A percentile compares a stretch with the other conserved stretches of the same genome.
These are phyloP conservation scores for Ilyonectria sp. DNA, from an alignment of 2,329 filamentous ascomycete species.

Conservation along the genomic window DNA sequence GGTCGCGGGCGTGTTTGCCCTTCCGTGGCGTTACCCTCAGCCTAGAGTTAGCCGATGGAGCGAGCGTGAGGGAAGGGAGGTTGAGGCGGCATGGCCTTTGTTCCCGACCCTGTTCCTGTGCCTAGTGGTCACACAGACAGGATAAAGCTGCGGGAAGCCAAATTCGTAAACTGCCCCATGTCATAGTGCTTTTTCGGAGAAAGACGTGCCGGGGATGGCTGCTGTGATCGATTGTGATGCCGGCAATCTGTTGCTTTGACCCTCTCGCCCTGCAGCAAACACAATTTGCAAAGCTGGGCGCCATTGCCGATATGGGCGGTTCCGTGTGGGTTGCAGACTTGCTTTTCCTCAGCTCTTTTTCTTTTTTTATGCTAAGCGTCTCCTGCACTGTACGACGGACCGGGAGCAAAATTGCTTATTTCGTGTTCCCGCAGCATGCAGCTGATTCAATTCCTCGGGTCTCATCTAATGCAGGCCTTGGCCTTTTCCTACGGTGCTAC, in stretches of 20 bases:
- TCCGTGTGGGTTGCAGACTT: constrained; percentile 16
- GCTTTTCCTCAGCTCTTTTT: constrained; percentile 7
- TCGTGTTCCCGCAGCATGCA: neutral
- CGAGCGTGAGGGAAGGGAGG: neutral
- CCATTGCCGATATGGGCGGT: neutral
- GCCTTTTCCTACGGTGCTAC: neutral
- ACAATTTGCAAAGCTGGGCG: constrained; percentile 12
- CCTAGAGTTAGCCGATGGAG: neutral
- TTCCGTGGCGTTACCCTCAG: neutral
- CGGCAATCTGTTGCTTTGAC: neutral
- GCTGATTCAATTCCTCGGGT: neutral
- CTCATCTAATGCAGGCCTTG: neutral
- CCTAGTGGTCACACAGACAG: neutral
- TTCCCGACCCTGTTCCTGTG: neutral
- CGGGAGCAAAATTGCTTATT: constrained; percentile 1
- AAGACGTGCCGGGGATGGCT: neutral
- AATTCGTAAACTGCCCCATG: neutral
- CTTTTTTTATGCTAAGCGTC: constrained; percentile 3
- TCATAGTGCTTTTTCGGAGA: neutral
- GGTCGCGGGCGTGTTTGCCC: neutral
- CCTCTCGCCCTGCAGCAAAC: too few relatives aligned
- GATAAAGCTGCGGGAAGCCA: neutral
- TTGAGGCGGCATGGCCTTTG: neutral
- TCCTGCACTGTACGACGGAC: neutral
- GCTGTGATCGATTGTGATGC: neutral